A percentile compares a stretch with the other conserved stretches of the same genome.
Evolutionary conservation across 139 green algal genomes (phyloP).

Genomic region (Diplosphaera chodatii): DNA sequence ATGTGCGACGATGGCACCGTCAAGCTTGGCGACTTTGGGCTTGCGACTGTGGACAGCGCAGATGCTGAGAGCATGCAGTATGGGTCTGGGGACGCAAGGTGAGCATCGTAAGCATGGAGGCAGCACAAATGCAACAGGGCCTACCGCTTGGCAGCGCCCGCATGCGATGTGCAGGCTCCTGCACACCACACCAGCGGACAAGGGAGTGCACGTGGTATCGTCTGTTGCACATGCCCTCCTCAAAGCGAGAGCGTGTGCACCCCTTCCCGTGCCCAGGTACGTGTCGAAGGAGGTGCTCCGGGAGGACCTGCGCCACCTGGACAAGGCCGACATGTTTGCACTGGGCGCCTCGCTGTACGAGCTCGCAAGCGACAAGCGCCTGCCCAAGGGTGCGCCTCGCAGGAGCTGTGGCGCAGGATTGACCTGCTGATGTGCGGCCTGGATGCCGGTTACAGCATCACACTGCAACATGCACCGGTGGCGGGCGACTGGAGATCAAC

Average conservation of each 20-base stretch:
- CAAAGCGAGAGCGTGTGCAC: not conserved
- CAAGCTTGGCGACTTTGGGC: slow-evolving; percentile 93
- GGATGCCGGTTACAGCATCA: too few species aligned
- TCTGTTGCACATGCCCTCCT: not conserved
- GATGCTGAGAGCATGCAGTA: slow-evolving; percentile 15
- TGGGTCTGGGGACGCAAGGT: slow-evolving; percentile 73
- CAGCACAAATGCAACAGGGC: not conserved
- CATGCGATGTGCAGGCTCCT: too few species aligned
- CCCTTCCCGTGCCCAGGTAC: slow-evolving; percentile 55
- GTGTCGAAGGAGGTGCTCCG: slow-evolving; percentile 77
- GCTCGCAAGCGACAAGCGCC: slow-evolving; percentile 45
- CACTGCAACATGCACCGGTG: not conserved
- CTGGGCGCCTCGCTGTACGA: slow-evolving; percentile 81
- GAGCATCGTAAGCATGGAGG: not conserved
- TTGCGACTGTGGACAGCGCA: slow-evolving; percentile 43
- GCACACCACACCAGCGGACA: too few species aligned
- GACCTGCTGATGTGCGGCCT: too few species aligned
- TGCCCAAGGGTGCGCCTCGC: slow-evolving; percentile 48
- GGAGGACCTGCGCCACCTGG: slow-evolving; percentile 43
- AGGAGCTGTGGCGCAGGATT: too few species aligned
- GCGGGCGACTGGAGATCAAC: too few species aligned
- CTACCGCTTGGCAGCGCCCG: too few species aligned
- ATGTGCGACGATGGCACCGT: slow-evolving; percentile 28
- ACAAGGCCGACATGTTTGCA: slow-evolving; percentile 88
- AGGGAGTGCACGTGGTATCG: too few species aligned